phyloP scores from a whole-genome alignment of 1,284 basidiomycete genomes.

The Thelephora terrestris region DNA sequence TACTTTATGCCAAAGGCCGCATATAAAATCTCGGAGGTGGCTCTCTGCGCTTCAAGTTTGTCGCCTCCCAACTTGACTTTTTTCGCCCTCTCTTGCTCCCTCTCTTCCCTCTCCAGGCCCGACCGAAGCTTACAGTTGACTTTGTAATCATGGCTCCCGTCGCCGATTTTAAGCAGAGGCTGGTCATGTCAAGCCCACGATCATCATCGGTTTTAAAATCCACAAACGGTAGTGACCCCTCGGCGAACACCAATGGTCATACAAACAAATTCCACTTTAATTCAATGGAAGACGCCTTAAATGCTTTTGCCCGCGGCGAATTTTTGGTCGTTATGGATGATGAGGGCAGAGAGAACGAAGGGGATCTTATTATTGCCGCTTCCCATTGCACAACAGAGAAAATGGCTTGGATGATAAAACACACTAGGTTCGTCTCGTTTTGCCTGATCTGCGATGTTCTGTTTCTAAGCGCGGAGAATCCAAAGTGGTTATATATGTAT shows the following conservation, averaged over 20 bases:
- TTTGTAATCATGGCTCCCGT: not conserved
- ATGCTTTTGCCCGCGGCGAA: slow-evolving; percentile 73
- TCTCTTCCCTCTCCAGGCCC: no score
- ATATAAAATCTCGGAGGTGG: no score
- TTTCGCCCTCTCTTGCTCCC: no score
- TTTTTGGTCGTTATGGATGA: slow-evolving; percentile 96
- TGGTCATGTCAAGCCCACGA: not conserved
- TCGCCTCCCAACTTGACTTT: no score
- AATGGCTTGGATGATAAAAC: slow-evolving; percentile 99
- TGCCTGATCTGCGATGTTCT: not conserved
- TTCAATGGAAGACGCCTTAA: slow-evolving; percentile 70
- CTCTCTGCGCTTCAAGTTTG: no score
- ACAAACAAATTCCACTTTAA: slow-evolving; percentile 39
- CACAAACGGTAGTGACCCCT: not conserved
- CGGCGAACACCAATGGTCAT: not conserved
- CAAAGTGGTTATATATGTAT: slow-evolving; percentile 92
- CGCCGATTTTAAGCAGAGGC: not conserved
- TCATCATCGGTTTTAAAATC: no score
- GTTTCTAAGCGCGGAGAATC: not conserved
- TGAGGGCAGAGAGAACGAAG: slow-evolving; percentile 89
- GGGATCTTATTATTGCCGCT: slow-evolving; percentile 85
- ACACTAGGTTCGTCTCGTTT: slow-evolving; percentile 65
- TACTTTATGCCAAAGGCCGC: no score
- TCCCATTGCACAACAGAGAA: slow-evolving; percentile 81
- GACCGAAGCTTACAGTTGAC: no score